These are phyloP conservation scores for Fusarium tjaetaba DNA, from an alignment of 2,329 filamentous ascomycete species.

Conservation along the genomic window DNA sequence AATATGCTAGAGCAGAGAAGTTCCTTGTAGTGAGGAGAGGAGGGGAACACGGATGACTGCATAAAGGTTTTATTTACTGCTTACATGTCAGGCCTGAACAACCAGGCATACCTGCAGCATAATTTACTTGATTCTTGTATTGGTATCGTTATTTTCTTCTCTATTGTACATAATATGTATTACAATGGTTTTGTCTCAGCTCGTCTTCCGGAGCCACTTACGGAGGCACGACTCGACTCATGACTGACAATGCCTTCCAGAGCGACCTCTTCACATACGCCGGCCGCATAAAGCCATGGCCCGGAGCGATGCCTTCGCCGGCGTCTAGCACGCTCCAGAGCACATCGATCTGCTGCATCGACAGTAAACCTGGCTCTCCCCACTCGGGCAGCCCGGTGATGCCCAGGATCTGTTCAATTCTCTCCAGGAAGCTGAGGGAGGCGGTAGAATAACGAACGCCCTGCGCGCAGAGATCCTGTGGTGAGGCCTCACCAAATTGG, in stretches of 20 bases:
- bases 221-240: background rate
- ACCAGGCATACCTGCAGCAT: too few species aligned
- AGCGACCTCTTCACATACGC: background rate
- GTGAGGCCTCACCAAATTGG: rapidly evolving
- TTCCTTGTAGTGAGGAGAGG: too few species aligned
- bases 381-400: background rate
- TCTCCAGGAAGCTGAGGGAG: background rate
- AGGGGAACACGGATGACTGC: too few species aligned
- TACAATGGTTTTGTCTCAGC: rapidly evolving
- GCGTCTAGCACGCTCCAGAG: background rate
- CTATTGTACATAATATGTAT: background rate
- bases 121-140: background rate
- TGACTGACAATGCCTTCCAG: background rate
- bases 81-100: too few species aligned
- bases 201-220: background rate
- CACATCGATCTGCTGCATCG: background rate
- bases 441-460: background rate
- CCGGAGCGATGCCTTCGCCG: rapidly evolving
- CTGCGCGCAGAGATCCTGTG: background rate
- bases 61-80: too few species aligned
- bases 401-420: background rate
- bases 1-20: too few species aligned
- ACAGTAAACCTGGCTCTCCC: background rate
- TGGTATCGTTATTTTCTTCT: rapidly evolving
- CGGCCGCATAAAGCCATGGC: background rate